phyloP scores from a whole-genome alignment of 2,329 filamentous ascomycete species.

The Alternaria sp. region DNA sequence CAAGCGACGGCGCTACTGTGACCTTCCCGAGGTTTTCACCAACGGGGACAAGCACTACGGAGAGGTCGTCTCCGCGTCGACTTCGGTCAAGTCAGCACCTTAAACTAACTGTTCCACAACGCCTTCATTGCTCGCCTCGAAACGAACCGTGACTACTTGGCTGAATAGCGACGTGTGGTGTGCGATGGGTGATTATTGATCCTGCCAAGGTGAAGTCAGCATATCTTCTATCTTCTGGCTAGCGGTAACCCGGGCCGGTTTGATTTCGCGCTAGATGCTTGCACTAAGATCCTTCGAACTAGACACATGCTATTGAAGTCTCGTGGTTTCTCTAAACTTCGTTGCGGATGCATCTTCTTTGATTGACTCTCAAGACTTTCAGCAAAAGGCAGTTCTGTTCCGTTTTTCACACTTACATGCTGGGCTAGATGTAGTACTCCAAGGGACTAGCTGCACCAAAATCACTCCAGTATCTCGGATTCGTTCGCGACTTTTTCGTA shows the following conservation, averaged over 20 bases:
- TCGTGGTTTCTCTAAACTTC: neutral
- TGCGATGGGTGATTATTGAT: neutral
- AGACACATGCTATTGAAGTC: neutral
- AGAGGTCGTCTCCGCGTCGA: slow-evolving; percentile 9
- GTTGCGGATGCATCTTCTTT: slow-evolving; percentile 3
- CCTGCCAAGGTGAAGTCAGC: neutral
- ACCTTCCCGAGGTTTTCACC: slow-evolving; percentile 11
- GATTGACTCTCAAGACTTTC: neutral
- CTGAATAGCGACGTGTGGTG: neutral
- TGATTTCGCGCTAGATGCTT: neutral
- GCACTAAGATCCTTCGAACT: neutral
- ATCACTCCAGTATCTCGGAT: neutral
- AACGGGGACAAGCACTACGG: neutral
- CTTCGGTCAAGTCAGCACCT: slow-evolving; percentile 7
- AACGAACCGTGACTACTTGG: neutral
- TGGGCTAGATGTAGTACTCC: neutral
- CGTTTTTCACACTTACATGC: neutral
- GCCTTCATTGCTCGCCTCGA: neutral
- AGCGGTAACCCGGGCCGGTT: slow-evolving; percentile 12
- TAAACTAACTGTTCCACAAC: slow-evolving; percentile 3
- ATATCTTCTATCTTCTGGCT: neutral
- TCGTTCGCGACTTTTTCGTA: neutral
- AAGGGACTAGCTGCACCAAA: neutral
- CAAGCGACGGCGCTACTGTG: slow-evolving; percentile 12
- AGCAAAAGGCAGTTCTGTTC: neutral